Conservation (phyloP, 805 yeast genomes). For the Starmerella potacharoeniae region DNA sequence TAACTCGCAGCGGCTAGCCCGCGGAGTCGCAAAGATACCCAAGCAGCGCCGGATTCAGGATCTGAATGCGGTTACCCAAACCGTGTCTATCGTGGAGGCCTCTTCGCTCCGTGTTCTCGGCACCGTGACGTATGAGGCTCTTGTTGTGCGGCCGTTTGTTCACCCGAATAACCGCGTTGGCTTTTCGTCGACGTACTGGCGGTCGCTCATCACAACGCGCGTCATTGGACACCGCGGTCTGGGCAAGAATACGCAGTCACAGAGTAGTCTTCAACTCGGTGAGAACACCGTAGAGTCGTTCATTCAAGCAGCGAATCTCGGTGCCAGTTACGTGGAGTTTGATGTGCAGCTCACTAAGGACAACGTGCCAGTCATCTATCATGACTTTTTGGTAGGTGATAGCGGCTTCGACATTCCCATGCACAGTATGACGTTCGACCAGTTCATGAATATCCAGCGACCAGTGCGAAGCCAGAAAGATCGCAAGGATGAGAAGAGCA, state of each 20-base stretch:
- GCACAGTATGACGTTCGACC: conserved; percentile 85
- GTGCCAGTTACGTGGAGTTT: conserved; percentile 93
- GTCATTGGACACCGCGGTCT: conserved; percentile 94
- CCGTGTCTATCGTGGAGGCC: conserved; percentile 66
- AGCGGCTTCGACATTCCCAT: conserved; percentile 93
- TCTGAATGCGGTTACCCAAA: conserved; percentile 45
- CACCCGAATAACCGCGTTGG: conserved; percentile 57
- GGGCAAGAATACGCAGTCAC: conserved; percentile 68
- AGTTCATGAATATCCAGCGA: conserved; percentile 38
- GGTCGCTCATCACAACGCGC: conserved; percentile 71
- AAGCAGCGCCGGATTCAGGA: conserved; percentile 38
- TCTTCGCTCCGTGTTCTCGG: conserved; percentile 68
- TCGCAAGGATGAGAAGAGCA: not conserved
- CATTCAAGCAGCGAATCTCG: conserved; percentile 90
- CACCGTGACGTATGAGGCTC: conserved; percentile 58
- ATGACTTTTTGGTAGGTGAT: conserved; percentile 88
- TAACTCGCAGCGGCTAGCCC: conserved; percentile 44
- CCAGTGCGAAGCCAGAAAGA: conserved; percentile 12
- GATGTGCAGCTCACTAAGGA: conserved; percentile 94
- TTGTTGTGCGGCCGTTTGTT: conserved; percentile 58
- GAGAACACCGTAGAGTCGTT: conserved; percentile 92
- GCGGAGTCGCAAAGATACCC: conserved; percentile 72
- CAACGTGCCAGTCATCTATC: conserved; percentile 82
- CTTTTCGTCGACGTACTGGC: conserved; percentile 79
- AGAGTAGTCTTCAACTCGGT: conserved; percentile 78